Conservation (phyloP, 345 rosid genomes). For the Diplotaxis tenuifolia region DNA sequence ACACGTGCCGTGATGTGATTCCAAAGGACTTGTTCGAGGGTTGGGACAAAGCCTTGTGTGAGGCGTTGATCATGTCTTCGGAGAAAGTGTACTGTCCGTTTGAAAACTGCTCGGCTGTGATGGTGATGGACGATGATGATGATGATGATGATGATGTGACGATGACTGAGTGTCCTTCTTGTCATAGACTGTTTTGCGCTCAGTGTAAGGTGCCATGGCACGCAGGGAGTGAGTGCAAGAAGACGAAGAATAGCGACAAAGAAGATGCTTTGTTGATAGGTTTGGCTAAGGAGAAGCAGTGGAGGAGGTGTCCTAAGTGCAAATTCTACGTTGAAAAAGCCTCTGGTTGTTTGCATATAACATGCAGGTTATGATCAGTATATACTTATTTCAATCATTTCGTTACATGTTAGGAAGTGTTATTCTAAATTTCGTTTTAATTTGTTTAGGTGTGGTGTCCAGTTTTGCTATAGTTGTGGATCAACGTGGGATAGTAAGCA, state of each 20-base stretch:
- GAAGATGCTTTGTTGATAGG: slow-evolving; percentile 27
- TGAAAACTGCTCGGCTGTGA: slow-evolving; percentile 57
- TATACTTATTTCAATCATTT: no score
- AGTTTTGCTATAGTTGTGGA: slow-evolving; percentile 45
- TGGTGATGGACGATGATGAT: slow-evolving; percentile 40
- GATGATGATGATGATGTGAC: slow-evolving; percentile 38
- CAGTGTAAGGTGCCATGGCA: slow-evolving; percentile 32
- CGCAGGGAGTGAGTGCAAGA: slow-evolving; percentile 23
- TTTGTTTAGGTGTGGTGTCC: slow-evolving; percentile 28
- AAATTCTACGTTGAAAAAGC: slow-evolving; percentile 42
- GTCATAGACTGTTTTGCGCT: slow-evolving; percentile 41
- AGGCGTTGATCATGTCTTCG: slow-evolving; percentile 36
- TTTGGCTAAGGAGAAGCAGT: neutral
- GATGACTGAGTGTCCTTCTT: slow-evolving; percentile 60
- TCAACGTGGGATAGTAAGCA: neutral
- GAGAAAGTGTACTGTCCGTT: slow-evolving; percentile 63
- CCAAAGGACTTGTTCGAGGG: slow-evolving; percentile 41
- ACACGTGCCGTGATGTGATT: slow-evolving; percentile 43
- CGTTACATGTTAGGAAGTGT: neutral
- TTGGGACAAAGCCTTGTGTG: slow-evolving; percentile 56
- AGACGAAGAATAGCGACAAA: slow-evolving; percentile 19
- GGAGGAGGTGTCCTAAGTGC: slow-evolving; percentile 21
- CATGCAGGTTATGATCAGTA: slow-evolving; percentile 48
- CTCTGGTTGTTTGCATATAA: slow-evolving; percentile 39
- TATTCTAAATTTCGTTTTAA: neutral